Base-by-base conservation (phyloP, 352 stramenopile species). In the Pythium phragmiticola region DNA sequence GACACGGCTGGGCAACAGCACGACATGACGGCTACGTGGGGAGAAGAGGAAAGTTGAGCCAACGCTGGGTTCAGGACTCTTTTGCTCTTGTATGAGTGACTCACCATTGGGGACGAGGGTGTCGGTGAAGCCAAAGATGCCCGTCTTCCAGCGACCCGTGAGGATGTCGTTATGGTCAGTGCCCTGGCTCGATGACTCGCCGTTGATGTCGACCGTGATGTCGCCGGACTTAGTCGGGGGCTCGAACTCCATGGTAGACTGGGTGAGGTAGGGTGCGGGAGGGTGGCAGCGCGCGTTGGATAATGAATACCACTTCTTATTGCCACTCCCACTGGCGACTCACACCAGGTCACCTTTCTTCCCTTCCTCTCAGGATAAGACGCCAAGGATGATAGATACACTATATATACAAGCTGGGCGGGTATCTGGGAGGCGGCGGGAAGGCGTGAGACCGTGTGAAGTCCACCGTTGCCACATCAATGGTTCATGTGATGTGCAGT, bases 121-220 rank as follows among this genome's bases (percentile, higher is more conserved):
- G 60, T 88, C 78, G 21, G 69, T 84, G 69, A 76, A 92, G 64
- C 74, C 80, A 47, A 88, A 92, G 59, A 92, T 66, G 36, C 78
- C 76, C 12, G 77, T 85, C 66, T 92, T 92, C 83, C 83, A 92
- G 67, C 77, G 77, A 28, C 84, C 81, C n/a, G 78, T 82, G 41
- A 88, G 67, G 56, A 92, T 74, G 11, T 80, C 84, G 60, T 90
- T 90, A 26, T 84, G 74, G 70, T 90, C 84, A 45, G 75, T 71
- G 26, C 80, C 81, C 12, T 78, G 62, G 39, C 51, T 57, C 42
- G 59, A 54, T 53, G 68, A 68, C 42, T 70, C 64, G 63, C 73
- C 63, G 45, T 60, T 60, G 33, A 85, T 70, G 42, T 68, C 67
- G 26, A 88, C 72, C 28, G 36, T 74, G 36, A 88, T 75, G 19